These are phyloP conservation scores for Alternaria ventricosa DNA, from an alignment of 2,329 filamentous ascomycete species.

Conservation along the genomic window DNA sequence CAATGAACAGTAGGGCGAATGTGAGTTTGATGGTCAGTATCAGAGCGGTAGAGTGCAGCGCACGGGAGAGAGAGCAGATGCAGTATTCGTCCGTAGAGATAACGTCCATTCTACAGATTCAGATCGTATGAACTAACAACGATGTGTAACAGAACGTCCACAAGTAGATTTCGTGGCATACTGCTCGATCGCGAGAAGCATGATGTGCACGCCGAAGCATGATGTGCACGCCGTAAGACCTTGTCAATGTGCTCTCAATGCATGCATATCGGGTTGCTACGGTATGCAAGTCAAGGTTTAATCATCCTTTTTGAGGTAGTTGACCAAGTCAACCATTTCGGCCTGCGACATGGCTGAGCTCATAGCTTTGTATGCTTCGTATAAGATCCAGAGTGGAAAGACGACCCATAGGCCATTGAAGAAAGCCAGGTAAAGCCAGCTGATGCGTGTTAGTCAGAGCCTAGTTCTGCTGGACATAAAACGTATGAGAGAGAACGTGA, in stretches of 20 bases:
- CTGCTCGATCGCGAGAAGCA: not conserved
- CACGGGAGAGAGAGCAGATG: not conserved
- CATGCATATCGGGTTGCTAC: not conserved
- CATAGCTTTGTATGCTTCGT: constrained; percentile 58
- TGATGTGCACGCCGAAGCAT: not conserved
- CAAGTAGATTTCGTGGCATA: not conserved
- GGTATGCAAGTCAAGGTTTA: not conserved
- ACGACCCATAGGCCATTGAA: constrained; percentile 70
- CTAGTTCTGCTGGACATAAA: not conserved
- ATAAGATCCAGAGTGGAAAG: constrained; percentile 64
- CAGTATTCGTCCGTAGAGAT: not conserved
- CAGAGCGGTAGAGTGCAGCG: not conserved
- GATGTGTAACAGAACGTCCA: not conserved
- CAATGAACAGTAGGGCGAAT: not conserved
- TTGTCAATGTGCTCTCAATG: not conserved
- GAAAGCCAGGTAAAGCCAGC: constrained; percentile 68
- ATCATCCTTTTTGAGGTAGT: constrained; percentile 47
- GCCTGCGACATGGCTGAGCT: constrained; percentile 45
- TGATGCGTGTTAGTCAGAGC: constrained; percentile 18
- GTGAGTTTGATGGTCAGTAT: not conserved
- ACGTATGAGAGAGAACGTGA: not conserved
- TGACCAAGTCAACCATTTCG: constrained; percentile 48
- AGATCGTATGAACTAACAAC: not conserved
- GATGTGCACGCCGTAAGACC: not conserved
- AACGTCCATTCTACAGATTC: not conserved